Base-by-base conservation (phyloP, 2,329 filamentous ascomycete species). In the Trichoderma koningii region DNA sequence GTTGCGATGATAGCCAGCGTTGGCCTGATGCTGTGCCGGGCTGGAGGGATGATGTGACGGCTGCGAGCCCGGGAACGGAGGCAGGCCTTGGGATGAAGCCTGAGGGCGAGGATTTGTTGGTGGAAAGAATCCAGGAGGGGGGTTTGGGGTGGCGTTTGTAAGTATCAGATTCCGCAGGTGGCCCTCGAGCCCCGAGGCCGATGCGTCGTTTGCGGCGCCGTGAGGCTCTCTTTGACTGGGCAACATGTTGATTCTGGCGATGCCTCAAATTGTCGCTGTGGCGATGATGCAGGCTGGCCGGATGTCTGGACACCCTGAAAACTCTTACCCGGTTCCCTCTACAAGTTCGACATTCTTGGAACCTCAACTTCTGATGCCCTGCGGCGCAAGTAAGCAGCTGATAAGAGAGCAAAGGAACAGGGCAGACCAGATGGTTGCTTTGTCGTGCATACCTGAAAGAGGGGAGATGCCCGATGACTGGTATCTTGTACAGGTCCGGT, bases 141-240 rank as follows among this genome's bases (percentile, higher is more conserved):
- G 30, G 66, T n/a, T 65, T 26, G 50, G 45, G 44, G 64, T 75
- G 55, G 78, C 76, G 71, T 86, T 85, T 67, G 78, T 81, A 56
- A 90, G 77, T 34, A 88, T 88, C 74, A 90, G 82, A 66, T 78
- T 80, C 52, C 86, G 83, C 45, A 90, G 76, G 61, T 82, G 84
- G 56, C 83, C 79, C 71, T 90, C 87, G 7, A 88, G 76, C 45
- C 67, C 78, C 6, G 68, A 34, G 9, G 60, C 38, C 10, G 61
- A 26, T 34, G 47, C 51, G 28, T 59, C 30, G n/a, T 50, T 26
- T 19, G 19, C 47, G 15, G 17, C 30, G 19, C 28, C 34, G 17
- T 10, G 45, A 10, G 28, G 10, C 17, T 47, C 53, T 17, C 38
- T 26, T 15, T 65, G 55, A 34, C 23, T 53, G 50, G 63, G 55